Evolutionary conservation across 495 filamentous ascomycete species (phyloP).

Genomic region (Penicillium fimorum): DNA sequence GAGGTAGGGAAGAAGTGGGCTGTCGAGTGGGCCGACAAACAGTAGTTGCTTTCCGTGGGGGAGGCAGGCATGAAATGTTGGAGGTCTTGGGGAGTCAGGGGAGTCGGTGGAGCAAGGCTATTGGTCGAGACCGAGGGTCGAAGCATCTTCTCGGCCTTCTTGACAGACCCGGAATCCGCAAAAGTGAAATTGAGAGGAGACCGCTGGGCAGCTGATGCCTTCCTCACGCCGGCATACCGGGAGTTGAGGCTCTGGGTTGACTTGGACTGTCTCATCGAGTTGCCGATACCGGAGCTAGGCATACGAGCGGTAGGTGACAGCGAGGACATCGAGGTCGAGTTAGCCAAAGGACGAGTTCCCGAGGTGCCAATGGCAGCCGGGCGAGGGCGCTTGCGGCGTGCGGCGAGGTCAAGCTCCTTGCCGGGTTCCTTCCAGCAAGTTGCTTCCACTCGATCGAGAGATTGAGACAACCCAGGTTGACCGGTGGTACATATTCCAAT

Average conservation of each 20-base stretch:
- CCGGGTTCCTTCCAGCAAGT: slow-evolving; percentile 40
- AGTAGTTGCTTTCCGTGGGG: slow-evolving; percentile 40
- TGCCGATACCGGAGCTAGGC: slow-evolving; percentile 34
- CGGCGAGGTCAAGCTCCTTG: slow-evolving; percentile 52
- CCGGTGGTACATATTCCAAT: slow-evolving; percentile 40
- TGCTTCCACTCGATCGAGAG: slow-evolving; percentile 26
- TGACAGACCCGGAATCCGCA: slow-evolving; percentile 44
- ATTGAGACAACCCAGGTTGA: slow-evolving; percentile 26
- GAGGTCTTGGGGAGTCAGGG: slow-evolving; percentile 46
- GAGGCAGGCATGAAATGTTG: slow-evolving; percentile 44
- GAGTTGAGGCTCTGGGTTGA: slow-evolving; percentile 51
- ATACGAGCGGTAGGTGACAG: slow-evolving; percentile 39
- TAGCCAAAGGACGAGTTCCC: slow-evolving; percentile 35
- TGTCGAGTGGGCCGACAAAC: slow-evolving; percentile 40
- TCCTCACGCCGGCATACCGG: slow-evolving; percentile 52
- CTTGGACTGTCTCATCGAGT: slow-evolving; percentile 52
- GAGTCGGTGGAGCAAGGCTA: slow-evolving; percentile 48
- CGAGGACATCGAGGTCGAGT: slow-evolving; percentile 44
- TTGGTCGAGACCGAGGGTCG: slow-evolving; percentile 40
- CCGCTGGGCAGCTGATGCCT: slow-evolving; percentile 48
- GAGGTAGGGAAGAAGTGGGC: slow-evolving; percentile 42
- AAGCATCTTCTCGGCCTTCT: slow-evolving; percentile 40
- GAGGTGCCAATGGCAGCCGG: slow-evolving; percentile 54
- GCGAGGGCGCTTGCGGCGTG: slow-evolving; percentile 52
- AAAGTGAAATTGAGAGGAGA: slow-evolving; percentile 55